Evolutionary conservation across 1,284 basidiomycete genomes (phyloP).

Genomic region (Puccinia coronata): DNA sequence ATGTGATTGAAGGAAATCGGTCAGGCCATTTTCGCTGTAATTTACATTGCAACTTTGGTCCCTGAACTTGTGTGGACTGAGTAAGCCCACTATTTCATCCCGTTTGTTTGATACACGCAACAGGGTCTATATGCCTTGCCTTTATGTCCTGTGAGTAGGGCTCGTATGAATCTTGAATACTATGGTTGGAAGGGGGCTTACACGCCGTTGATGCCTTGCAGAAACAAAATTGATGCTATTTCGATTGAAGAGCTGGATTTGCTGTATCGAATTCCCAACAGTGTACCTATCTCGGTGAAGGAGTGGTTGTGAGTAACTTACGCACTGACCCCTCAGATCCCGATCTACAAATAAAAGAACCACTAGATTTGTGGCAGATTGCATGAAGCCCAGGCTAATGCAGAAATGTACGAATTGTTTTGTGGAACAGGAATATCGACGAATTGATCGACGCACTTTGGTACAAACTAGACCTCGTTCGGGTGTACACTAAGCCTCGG

Average conservation of each 20-base stretch:
- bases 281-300: constrained; percentile 87
- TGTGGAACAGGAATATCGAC: constrained; percentile 70
- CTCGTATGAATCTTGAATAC: background rate
- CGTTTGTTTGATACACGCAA: constrained; percentile 51
- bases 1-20: constrained; percentile 90
- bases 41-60: background rate
- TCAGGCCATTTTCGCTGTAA: constrained; percentile 56
- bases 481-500: constrained; percentile 86
- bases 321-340: background rate
- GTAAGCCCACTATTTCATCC: constrained; percentile 41
- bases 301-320: constrained; percentile 70
- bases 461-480: constrained; percentile 75
- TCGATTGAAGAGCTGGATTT: constrained; percentile 98
- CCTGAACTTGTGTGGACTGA: background rate
- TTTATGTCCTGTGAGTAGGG: constrained; percentile 69
- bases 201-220: constrained; percentile 51
- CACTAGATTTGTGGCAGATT: no score
- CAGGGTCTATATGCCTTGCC: constrained; percentile 88
- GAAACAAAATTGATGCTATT: constrained; percentile 86
- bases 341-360: background rate
- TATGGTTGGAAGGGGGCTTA: background rate
- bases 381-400: background rate
- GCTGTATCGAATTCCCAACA: constrained; percentile 84
- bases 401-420: background rate
- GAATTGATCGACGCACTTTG: constrained; percentile 74